Evolutionary conservation across 1,139 yeast genomes (phyloP).

Genomic region (Zygosaccharomyces pseudobailii): DNA sequence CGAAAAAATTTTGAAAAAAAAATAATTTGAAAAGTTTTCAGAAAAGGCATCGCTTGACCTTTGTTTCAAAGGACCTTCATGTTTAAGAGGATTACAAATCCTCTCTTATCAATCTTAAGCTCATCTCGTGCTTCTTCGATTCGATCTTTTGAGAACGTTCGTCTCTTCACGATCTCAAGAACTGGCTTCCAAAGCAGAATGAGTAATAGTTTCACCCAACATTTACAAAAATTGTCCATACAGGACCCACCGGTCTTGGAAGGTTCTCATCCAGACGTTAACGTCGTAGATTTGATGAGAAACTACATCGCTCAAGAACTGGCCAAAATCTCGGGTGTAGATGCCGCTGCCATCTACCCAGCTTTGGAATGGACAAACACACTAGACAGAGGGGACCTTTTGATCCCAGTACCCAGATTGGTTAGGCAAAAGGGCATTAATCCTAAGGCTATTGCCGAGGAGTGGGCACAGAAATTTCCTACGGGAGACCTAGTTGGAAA

Average conservation of each 20-base stretch:
- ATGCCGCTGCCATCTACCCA: conserved; percentile 63
- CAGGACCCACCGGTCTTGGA: conserved; percentile 16
- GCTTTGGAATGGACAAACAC: conserved; percentile 87
- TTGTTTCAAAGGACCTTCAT: conserved; percentile 2
- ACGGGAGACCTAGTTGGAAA: conserved; percentile 61
- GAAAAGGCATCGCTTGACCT: neutral
- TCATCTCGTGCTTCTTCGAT: neutral
- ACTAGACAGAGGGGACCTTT: conserved; percentile 86
- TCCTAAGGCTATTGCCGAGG: conserved; percentile 76
- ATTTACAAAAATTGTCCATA: conserved; percentile 27
- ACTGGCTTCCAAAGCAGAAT: neutral
- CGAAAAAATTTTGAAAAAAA: neutral
- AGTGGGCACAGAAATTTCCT: conserved; percentile 72
- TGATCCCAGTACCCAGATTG: conserved; percentile 89
- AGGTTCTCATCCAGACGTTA: conserved; percentile 23
- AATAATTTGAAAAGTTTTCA: neutral
- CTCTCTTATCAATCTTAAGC: conserved; percentile 1
- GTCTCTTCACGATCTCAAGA: neutral
- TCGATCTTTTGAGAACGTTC: neutral
- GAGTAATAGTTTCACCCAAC: conserved; percentile 7
- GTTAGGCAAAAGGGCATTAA: conserved; percentile 74
- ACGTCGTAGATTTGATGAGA: conserved; percentile 42
- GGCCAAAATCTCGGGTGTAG: conserved; percentile 67
- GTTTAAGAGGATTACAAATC: conserved; percentile 6
- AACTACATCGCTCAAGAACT: conserved; percentile 82